A percentile compares a stretch with the other conserved stretches of the same genome.
Evolutionary conservation across 768 basidiomycete genomes (phyloP).

Genomic region (Lactarius hatsudake): DNA sequence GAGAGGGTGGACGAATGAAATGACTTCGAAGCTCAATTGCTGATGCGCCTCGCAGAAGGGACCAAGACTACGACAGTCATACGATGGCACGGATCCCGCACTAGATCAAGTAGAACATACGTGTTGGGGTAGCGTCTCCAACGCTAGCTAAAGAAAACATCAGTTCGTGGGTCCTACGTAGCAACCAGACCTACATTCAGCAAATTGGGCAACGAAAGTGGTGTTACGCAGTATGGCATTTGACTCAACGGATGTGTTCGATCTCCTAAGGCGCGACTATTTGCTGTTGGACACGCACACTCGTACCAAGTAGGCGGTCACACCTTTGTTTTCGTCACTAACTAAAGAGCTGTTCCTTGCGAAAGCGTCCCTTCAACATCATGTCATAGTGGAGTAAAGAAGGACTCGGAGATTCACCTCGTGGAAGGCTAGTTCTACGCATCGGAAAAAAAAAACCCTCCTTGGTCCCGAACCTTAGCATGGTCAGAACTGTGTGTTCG

Average conservation of each 20-base stretch:
- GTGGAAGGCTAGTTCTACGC: constrained; percentile 80
- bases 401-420: constrained; percentile 42
- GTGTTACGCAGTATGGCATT: constrained; percentile 36
- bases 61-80: constrained; percentile 44
- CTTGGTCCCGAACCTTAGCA: constrained; percentile 61
- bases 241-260: constrained; percentile 35
- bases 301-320: constrained; percentile 79
- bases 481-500: constrained; percentile 73
- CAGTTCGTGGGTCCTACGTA: constrained; percentile 21
- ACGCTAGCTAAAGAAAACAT: constrained; percentile 56
- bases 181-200: constrained; percentile 52
- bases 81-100: no score
- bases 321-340: constrained; percentile 81
- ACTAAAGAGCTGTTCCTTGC: constrained; percentile 80
- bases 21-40: constrained; percentile 41
- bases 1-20: constrained; percentile 60
- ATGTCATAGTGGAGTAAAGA: neutral
- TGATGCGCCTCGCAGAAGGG: constrained; percentile 59
- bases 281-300: constrained; percentile 38
- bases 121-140: constrained; percentile 76
- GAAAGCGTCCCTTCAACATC: neutral
- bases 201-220: constrained; percentile 71
- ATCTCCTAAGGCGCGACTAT: constrained; percentile 44
- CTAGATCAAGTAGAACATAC: constrained; percentile 40
- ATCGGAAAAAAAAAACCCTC: constrained; percentile 73